Conservation (phyloP, 2,329 filamentous ascomycete genomes). For the Diaporthe sp. region DNA sequence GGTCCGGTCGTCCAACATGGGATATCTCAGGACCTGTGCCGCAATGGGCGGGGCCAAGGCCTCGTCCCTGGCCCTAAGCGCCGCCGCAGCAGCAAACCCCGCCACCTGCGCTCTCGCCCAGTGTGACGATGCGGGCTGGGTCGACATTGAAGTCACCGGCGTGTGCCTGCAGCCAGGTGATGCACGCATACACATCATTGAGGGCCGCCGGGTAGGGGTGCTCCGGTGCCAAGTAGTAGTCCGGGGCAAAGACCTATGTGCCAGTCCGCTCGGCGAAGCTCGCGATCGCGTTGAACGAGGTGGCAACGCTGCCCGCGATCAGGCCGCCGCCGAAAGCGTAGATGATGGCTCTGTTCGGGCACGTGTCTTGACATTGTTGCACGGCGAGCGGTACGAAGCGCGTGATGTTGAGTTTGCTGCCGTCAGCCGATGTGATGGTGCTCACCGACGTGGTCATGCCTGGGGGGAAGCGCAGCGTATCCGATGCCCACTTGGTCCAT, state of each 20-base stretch:
- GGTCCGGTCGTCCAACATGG: conserved; percentile 51
- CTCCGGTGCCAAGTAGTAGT: conserved; percentile 62
- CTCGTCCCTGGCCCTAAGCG: conserved; percentile 54
- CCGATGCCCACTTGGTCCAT: neutral
- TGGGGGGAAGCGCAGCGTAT: neutral
- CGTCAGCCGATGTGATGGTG: conserved; percentile 11
- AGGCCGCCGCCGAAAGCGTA: conserved; percentile 44
- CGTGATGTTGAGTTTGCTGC: conserved; percentile 28
- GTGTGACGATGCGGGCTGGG: conserved; percentile 39
- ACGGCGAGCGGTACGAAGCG: conserved; percentile 35
- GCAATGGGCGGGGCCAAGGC: conserved; percentile 42
- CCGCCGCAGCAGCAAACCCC: conserved; percentile 39
- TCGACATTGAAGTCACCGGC: conserved; percentile 39
- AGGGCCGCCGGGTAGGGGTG: conserved; percentile 55
- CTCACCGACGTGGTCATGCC: neutral
- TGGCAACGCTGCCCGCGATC: conserved; percentile 37
- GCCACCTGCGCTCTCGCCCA: conserved; percentile 43
- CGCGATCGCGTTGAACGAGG: conserved; percentile 34
- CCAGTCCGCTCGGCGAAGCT: conserved; percentile 32
- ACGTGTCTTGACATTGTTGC: neutral
- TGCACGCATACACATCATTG: conserved; percentile 49
- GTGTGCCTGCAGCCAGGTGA: conserved; percentile 48
- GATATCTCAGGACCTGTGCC: conserved; percentile 48
- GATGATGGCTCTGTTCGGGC: conserved; percentile 33
- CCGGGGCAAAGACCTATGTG: conserved; percentile 48